phyloP scores from a whole-genome alignment of 768 basidiomycete genomes.

The Fomitopsis serialis region DNA sequence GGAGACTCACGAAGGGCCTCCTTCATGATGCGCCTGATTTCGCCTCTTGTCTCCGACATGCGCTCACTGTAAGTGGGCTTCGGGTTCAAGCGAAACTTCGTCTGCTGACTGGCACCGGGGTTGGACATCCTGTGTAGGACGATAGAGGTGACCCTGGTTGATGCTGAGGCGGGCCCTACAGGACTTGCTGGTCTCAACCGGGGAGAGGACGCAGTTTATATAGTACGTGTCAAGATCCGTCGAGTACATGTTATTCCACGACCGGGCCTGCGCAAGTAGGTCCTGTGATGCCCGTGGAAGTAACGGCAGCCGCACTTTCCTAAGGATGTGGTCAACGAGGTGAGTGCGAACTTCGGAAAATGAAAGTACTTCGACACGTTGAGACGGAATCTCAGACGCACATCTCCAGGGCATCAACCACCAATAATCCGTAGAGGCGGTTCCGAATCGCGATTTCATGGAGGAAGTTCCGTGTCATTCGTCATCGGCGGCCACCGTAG shows the following conservation, averaged over 20 bases:
- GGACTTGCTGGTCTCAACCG: not conserved
- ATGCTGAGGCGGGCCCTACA: not conserved
- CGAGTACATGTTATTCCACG: not conserved
- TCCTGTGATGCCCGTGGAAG: constrained; percentile 1
- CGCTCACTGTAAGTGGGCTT: constrained; percentile 21
- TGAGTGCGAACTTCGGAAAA: constrained; percentile 2
- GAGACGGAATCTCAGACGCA: not conserved
- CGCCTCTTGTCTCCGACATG: constrained; percentile 22
- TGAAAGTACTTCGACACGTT: constrained; percentile 1
- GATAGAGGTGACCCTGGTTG: not conserved
- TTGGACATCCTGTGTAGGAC: not conserved
- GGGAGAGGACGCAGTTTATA: not conserved
- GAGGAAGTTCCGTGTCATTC: not conserved
- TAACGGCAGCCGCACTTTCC: constrained; percentile 1
- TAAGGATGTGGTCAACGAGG: not conserved
- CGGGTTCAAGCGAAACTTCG: constrained; percentile 21
- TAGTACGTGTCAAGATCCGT: not conserved
- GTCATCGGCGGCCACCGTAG: not conserved
- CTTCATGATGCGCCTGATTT: constrained; percentile 19
- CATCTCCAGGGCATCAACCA: not conserved
- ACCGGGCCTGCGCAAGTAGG: not conserved
- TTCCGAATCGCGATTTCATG: not conserved
- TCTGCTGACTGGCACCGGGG: constrained; percentile 1
- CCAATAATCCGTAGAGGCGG: not conserved
- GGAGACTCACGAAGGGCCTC: constrained; percentile 18